These are phyloP conservation scores for Geosiphon pyriformis DNA, from an alignment of 192 early-diverging fungal species.

Conservation along the genomic window DNA sequence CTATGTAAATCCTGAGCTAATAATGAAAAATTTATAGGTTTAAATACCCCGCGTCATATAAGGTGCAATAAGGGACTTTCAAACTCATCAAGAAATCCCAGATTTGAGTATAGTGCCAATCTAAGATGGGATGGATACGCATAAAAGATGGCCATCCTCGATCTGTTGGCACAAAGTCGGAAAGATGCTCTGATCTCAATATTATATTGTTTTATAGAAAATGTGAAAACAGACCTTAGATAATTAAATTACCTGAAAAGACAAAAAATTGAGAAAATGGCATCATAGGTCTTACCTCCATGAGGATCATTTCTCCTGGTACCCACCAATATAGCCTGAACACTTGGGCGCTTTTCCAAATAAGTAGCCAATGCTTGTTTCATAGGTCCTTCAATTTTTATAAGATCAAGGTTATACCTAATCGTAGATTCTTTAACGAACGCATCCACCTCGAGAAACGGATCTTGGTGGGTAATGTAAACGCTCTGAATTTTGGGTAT, in stretches of 20 bases:
- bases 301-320: conserved; percentile 70
- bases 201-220: not conserved
- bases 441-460: conserved; percentile 81
- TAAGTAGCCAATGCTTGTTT: conserved; percentile 70
- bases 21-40: not conserved
- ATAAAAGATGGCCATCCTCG: conserved; percentile 86
- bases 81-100: conserved; percentile 70
- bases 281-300: conserved; percentile 42
- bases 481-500: conserved; percentile 51
- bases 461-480: conserved; percentile 71
- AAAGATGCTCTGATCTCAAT: conserved; percentile 39
- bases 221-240: not conserved
- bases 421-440: conserved; percentile 72
- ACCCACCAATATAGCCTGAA: conserved; percentile 79
- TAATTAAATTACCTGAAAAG: not conserved
- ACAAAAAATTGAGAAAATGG: conserved; percentile 2
- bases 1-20: not conserved
- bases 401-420: conserved; percentile 68
- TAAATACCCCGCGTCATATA: conserved; percentile 82
- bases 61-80: conserved; percentile 73
- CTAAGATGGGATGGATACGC: conserved; percentile 87
- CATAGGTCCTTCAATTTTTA: conserved; percentile 69
- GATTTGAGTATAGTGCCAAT: conserved; percentile 82
- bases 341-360: conserved; percentile 42
- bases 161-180: conserved; percentile 70